Conservation (phyloP, 2,329 filamentous ascomycete species). For the Ophiostoma triangulosporum region DNA sequence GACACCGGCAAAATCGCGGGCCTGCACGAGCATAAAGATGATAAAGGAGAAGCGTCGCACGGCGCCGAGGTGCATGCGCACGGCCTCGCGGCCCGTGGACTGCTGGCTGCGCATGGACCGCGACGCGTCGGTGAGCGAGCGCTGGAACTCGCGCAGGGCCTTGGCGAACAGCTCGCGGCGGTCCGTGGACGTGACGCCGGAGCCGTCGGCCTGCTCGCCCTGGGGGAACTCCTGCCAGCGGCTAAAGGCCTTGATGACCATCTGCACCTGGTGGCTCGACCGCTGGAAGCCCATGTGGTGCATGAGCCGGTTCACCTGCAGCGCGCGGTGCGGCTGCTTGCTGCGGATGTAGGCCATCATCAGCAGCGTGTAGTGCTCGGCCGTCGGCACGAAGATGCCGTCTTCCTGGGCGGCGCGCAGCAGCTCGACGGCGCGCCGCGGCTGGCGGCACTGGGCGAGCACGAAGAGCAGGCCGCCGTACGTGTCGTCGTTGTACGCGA, state of each 20-base stretch:
- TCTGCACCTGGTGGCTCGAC: constrained; percentile 30
- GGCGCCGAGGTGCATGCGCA: constrained; percentile 16
- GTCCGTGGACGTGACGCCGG: not conserved
- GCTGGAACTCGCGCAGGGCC: constrained; percentile 26
- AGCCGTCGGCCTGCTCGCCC: constrained; percentile 5
- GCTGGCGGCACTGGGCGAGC: constrained; percentile 34
- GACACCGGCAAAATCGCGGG: constrained; percentile 24
- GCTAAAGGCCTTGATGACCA: constrained; percentile 28
- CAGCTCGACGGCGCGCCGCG: constrained; percentile 35
- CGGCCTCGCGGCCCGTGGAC: not conserved
- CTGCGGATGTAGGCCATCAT: constrained; percentile 37
- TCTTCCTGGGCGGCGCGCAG: constrained; percentile 31
- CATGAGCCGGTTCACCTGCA: constrained; percentile 30
- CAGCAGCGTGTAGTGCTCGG: constrained; percentile 38
- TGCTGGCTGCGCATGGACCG: not conserved
- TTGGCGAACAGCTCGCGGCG: constrained; percentile 20
- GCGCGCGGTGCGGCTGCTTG: constrained; percentile 29
- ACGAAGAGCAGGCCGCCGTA: constrained; percentile 36
- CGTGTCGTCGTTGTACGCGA: constrained; percentile 37
- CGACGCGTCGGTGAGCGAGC: constrained; percentile 22
- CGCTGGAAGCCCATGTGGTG: constrained; percentile 26
- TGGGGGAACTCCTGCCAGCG: constrained; percentile 21
- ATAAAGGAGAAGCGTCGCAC: constrained; percentile 26
- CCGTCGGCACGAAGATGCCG: constrained; percentile 30
- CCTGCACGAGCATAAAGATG: constrained; percentile 27